Evolutionary conservation across 495 filamentous ascomycete genomes (phyloP), one percentile per base, ranked within the genome.

Genomic region (Tuber magnatum): DNA sequence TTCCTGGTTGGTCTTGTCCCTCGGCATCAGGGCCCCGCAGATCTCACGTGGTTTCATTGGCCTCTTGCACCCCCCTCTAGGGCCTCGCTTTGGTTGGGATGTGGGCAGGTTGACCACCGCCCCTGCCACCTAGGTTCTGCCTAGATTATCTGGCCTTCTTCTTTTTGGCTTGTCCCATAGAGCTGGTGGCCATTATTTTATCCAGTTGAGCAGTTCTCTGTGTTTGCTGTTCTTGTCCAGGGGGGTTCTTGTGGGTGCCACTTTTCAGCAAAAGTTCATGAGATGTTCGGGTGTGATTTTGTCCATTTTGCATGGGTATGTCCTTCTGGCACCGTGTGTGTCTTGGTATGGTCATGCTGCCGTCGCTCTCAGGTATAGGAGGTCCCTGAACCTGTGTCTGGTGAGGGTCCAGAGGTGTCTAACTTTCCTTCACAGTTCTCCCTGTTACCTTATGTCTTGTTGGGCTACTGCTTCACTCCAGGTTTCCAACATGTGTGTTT

Each of bases 251-350:
- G 48, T 56, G 3, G 10, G 6, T 2, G 22, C 10, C 2, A 28
- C 2, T 10, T 6, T 10, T 0, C 48, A 22, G 7, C 24, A 56
- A 0, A 0, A n/a, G 10, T 56, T 10, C 8, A 28, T 10, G 6
- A 28, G 48, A 24, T 56, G 48, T 9, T 28, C 8, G 1, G 24
- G 1, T 1, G 48, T 56, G 0, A 56, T 56, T 0, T 1, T 56
- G 24, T 56, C 24, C 6, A 6, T 24, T 2, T 7, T 6, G 7
- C 48, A n/a, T 0, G 22, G 24, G 48, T 24, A 56, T 7, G 24
- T 0, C 1, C 24, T 2, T 28, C 48, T n/a, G 4, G 1, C 9
- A 6, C 22, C 8, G 7, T 7, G 10, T 0, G 0, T 12, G 0
- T 28, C 48, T 3, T 56, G 48, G 24, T 56, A 56, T 9, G 24